A percentile compares a stretch with the other conserved stretches of the same genome.
Conservation (phyloP, 306 rosid genomes). For the Corylus avellana region DNA sequence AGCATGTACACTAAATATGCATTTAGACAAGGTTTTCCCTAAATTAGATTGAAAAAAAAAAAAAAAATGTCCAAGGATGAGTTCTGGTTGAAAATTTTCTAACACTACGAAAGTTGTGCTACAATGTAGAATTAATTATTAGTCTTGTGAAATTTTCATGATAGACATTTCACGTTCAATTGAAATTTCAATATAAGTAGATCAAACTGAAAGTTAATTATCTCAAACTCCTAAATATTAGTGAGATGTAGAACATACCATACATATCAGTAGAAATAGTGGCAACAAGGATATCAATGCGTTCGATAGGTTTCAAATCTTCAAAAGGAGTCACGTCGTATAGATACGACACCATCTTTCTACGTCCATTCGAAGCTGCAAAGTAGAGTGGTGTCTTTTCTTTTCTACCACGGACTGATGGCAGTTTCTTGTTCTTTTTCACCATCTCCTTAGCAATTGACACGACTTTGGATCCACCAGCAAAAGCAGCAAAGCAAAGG, state of each 20-base stretch:
- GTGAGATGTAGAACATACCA: neutral
- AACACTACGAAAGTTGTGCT: too few species aligned
- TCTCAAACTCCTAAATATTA: too few species aligned
- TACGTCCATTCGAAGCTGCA: conserved; percentile 12
- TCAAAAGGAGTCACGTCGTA: neutral
- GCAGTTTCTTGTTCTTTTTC: neutral
- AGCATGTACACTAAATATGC: too few species aligned
- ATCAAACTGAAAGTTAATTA: too few species aligned
- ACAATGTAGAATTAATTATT: too few species aligned
- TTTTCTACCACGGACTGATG: neutral
- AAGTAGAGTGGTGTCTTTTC: conserved; percentile 1
- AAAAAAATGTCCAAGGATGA: too few species aligned
- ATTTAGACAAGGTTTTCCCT: too few species aligned
- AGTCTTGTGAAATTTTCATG: too few species aligned
- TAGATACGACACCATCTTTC: conserved; percentile 8
- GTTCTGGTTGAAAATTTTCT: too few species aligned
- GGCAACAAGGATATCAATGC: neutral
- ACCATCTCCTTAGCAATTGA: conserved; percentile 14
- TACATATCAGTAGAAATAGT: neutral
- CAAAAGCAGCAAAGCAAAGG: conserved; percentile 15
- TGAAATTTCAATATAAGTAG: too few species aligned
- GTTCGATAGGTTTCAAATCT: accelerated
- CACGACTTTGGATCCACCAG: neutral
- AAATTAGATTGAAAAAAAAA: too few species aligned
- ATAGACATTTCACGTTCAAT: too few species aligned